Percentiles rank a stretch among this genome's conserved stretches.
Evolutionary conservation across 2,329 filamentous ascomycete genomes (phyloP).

Genomic region (Botryotinia calthae): DNA sequence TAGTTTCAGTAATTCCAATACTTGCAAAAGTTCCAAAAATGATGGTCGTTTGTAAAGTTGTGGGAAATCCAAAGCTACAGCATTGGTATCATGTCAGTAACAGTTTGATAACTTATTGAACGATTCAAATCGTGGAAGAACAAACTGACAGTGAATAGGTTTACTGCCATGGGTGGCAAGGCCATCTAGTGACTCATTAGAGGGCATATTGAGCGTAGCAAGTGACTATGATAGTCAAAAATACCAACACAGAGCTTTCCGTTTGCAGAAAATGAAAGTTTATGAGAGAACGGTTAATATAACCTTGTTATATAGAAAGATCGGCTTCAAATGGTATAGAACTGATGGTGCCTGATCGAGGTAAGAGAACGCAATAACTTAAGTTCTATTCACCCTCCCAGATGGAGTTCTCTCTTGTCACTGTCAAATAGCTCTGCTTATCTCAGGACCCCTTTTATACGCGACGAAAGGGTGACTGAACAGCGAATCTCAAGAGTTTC

Average conservation of each 20-base stretch:
- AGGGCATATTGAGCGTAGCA: constrained; percentile 2
- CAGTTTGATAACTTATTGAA: too few relatives aligned
- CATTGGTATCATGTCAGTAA: background rate
- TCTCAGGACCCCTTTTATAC: background rate
- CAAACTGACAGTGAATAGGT: constrained; percentile 16
- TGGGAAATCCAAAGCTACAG: constrained; percentile 69
- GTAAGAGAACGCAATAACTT: background rate
- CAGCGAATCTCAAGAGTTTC: background rate
- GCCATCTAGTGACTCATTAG: constrained; percentile 6
- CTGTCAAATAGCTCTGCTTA: background rate
- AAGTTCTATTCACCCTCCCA: background rate
- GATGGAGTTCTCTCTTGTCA: background rate
- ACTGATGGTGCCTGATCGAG: background rate
- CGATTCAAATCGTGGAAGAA: background rate
- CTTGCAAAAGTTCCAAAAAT: constrained; percentile 59
- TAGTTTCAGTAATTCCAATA: constrained; percentile 64
- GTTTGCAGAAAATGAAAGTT: background rate
- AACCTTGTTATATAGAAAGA: background rate
- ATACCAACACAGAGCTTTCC: background rate
- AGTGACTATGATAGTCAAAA: background rate
- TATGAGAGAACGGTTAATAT: background rate
- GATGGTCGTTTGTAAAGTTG: constrained; percentile 76
- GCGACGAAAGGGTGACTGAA: background rate
- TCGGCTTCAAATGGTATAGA: background rate
- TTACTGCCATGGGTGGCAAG: background rate